phyloP scores from a whole-genome alignment of 2,329 filamentous ascomycete species.

The Sclerotiophoma versabilis region DNA sequence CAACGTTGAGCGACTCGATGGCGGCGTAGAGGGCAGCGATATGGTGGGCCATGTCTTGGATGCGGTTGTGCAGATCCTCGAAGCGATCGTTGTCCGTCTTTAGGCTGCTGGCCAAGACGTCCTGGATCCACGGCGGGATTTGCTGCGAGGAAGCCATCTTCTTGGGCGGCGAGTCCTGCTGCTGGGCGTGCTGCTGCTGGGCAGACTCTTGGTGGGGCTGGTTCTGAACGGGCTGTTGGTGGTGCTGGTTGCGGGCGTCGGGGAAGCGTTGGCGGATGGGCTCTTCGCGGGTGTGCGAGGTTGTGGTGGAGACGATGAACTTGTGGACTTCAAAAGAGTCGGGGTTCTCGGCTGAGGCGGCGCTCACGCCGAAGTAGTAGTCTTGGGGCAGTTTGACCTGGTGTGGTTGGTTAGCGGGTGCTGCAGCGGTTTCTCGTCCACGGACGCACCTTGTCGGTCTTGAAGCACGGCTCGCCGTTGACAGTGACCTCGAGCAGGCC shows the following conservation, averaged over 20 bases:
- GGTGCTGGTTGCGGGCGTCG: slow-evolving; percentile 41
- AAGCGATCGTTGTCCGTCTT: slow-evolving; percentile 68
- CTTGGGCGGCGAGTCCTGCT: slow-evolving; percentile 31
- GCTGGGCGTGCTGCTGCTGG: slow-evolving; percentile 39
- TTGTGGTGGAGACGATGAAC: slow-evolving; percentile 71
- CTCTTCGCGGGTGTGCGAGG: slow-evolving; percentile 46
- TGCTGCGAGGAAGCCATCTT: slow-evolving; percentile 35
- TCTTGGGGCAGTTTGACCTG: slow-evolving; percentile 77
- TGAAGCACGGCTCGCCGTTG: slow-evolving; percentile 83
- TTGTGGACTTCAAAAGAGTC: slow-evolving; percentile 96
- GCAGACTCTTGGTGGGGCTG: slow-evolving; percentile 39
- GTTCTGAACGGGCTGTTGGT: slow-evolving; percentile 30
- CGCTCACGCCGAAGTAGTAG: slow-evolving; percentile 86
- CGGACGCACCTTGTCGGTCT: slow-evolving; percentile 67
- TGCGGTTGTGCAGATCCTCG: slow-evolving; percentile 80
- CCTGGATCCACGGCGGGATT: slow-evolving; percentile 50
- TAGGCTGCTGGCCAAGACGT: slow-evolving; percentile 55
- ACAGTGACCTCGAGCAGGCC: slow-evolving; percentile 77
- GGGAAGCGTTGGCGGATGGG: slow-evolving; percentile 36
- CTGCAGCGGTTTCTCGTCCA: background rate
- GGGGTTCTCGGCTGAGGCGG: slow-evolving; percentile 86
- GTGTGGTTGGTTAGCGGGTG: slow-evolving; percentile 12
- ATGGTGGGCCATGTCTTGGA: slow-evolving; percentile 77
- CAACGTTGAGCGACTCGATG: slow-evolving; percentile 59
- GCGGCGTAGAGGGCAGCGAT: slow-evolving; percentile 68